Evolutionary conservation across 169 alveolate species (phyloP), one percentile per base, ranked within the genome.

Genomic region (Cryptosporidium andersoni): DNA sequence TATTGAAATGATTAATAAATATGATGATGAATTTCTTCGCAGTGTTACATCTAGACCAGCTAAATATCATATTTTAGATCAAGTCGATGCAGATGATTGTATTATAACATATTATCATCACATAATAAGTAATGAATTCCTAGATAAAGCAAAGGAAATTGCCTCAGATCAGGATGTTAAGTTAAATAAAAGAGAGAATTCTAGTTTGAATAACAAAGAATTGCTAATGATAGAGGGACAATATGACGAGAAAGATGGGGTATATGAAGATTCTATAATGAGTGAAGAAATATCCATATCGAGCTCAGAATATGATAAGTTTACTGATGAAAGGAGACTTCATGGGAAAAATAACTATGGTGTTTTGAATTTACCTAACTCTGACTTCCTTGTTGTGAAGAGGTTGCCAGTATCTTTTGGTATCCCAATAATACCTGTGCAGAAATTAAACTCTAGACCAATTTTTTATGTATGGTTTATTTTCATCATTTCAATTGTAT

Each of bases 341-440:
- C 51, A 37, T 8, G 36, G 65, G 4, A 37, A 14, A 11, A 45
- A 52, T 4, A 66, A 14, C 47, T 34, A 55, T n/a, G 81, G 55
- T 14, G 48, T 9, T 7, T 11, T 66, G 36, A 66, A 52, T 53
- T 39, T 66, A 40, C 81, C 81, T n/a, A 66, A 52, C 53, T 66
- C 81, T 2, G 81, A 66, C 4, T 66, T 51, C 40, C 42, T 66
- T 6, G 53, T 66, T n/a, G 47, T 66, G 7, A 34, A 55, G 9
- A 60, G 55, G n/a, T 52, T 66, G 14, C 81, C 81, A 5, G 14
- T 66, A 51, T 52, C 65, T 36, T 66, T 66, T 52, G 81, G 81
- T 8, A 66, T 66, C 34, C 81, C 81, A 36, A 60, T 66, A 2
- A 53, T 66, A n/a, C 51, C 39, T 8, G 25, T 66, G n/a, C 64